Percentiles rank a stretch among this genome's conserved stretches.
These are phyloP conservation scores for Ilex asprella DNA, from an alignment of 257 asterid genomes.

Conservation along the genomic window DNA sequence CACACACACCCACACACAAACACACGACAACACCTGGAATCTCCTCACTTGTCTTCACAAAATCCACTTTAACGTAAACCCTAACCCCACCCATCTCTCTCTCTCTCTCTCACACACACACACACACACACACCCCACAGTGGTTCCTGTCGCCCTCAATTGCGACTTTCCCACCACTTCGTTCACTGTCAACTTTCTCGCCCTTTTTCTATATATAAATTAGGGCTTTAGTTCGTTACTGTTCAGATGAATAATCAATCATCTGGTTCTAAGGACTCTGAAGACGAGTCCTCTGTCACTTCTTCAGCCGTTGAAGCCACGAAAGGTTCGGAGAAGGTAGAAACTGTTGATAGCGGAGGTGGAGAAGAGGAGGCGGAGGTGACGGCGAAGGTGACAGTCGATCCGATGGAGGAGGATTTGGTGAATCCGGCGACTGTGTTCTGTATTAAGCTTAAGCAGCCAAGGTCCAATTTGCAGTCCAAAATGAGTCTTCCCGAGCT, in stretches of 20 bases:
- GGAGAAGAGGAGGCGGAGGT: constrained; percentile 44
- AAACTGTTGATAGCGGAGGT: constrained; percentile 4
- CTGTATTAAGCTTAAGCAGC: constrained; percentile 76
- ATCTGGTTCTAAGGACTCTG: constrained; percentile 38
- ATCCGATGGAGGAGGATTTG: constrained; percentile 57
- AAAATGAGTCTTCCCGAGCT: constrained; percentile 99
- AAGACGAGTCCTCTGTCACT: constrained; percentile 33
- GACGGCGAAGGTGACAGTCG: constrained; percentile 52
- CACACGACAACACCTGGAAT: constrained; percentile 7
- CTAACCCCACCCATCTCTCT: constrained; percentile 29
- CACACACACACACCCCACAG: constrained; percentile 28
- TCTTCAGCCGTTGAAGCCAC: constrained; percentile 25
- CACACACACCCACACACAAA: background rate
- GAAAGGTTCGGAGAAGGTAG: constrained; percentile 32
- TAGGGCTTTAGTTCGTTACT: constrained; percentile 45
- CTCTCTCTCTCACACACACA: constrained; percentile 25
- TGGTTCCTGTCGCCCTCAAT: constrained; percentile 97
- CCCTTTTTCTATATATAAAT: constrained; percentile 25
- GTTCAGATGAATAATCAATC: constrained; percentile 44
- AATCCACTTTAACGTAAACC: constrained; percentile 20
- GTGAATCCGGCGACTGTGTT: constrained; percentile 63
- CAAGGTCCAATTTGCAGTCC: constrained; percentile 65
- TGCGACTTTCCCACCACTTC: constrained; percentile 52
- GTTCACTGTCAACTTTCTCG: constrained; percentile 23
- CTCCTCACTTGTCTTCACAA: constrained; percentile 10